Evolutionary conservation across 1,284 basidiomycete genomes (phyloP), one percentile per base, ranked within the genome.

Genomic region (Inonotus obliquus): DNA sequence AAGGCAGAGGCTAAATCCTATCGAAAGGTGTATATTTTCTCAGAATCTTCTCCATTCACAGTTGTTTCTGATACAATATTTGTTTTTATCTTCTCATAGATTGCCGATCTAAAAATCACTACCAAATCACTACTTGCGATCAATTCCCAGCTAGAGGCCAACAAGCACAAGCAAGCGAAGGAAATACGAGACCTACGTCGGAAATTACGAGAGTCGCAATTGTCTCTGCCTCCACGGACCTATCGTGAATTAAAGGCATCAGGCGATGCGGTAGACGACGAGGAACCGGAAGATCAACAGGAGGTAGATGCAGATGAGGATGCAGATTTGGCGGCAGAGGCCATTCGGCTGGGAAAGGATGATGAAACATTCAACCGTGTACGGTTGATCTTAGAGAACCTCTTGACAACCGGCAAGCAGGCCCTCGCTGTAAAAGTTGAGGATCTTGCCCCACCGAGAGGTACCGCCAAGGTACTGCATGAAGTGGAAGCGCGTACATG

Each of bases 51-150:
- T 1, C 37, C 61, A 17, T 11, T 59, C 19, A 21, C 32, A 52
- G 37, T 61, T 41, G 65, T 37, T n/a, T 39, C 38, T 60, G 27
- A 61, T 54, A 23, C 27, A 23, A 6, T 5, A 49, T 29, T 2
- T 6, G 14, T 0, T 63, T 19, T 48, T 45, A 54, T 52, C 9
- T 14, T 52, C 19, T 14, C 11, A 38, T 66, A 92, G 91, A 92
- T 92, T 63, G 89, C 86, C 14, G 90, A 92, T 73, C 76, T 92
- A 19, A 89, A 92, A 73, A 92, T 92, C 67, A 88, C 89, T 10
- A 92, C 91, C 71, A 81, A 82, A 44, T 92, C 91, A 4, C 77
- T 92, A 23, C 77, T 92, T 51, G 82, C 84, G 2, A 91, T 92
- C 72, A 92, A 92, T 67, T 75, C 84, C 0, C 80, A 85, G 37